A percentile compares a stretch with the other conserved stretches of the same genome.
Evolutionary conservation across 2,329 filamentous ascomycete species (phyloP).

Genomic region (Pyrenophora graminea): DNA sequence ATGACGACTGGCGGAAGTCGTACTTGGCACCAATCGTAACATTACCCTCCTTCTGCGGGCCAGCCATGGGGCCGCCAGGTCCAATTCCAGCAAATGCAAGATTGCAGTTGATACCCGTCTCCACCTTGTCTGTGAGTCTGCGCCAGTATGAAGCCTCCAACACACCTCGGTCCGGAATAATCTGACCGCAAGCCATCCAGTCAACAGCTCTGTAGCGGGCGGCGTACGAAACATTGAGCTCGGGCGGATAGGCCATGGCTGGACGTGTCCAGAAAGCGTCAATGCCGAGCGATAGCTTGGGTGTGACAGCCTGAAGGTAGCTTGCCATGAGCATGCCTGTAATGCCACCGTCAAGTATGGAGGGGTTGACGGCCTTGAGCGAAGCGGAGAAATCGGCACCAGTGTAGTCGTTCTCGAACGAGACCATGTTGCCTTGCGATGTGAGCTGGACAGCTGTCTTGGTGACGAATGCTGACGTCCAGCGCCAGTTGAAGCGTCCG

Average conservation of each 20-base stretch:
- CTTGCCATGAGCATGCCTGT: conserved; percentile 95
- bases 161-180: conserved; percentile 84
- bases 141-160: conserved; percentile 89
- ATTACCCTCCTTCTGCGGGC: conserved; percentile 79
- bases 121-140: conserved; percentile 88
- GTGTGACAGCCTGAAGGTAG: conserved; percentile 92
- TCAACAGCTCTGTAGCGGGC: conserved; percentile 88
- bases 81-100: conserved; percentile 73
- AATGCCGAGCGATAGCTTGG: conserved; percentile 81
- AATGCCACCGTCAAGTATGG: conserved; percentile 83
- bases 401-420: conserved; percentile 93
- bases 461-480: conserved; percentile 77
- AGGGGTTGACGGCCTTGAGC: conserved; percentile 95
- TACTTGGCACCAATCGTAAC: conserved; percentile 96
- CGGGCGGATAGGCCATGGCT: conserved; percentile 82
- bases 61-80: conserved; percentile 65
- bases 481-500: conserved; percentile 91
- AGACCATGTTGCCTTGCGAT: conserved; percentile 84
- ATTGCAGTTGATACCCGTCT: conserved; percentile 94
- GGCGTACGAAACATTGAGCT: conserved; percentile 86
- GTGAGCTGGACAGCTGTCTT: conserved; percentile 88
- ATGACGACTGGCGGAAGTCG: conserved; percentile 93
- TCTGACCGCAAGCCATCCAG: conserved; percentile 90
- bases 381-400: conserved; percentile 92
- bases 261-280: conserved; percentile 94